Conservation (phyloP, 176 grass and related monocot species). For the Rhipidocladum racemiflorum region DNA sequence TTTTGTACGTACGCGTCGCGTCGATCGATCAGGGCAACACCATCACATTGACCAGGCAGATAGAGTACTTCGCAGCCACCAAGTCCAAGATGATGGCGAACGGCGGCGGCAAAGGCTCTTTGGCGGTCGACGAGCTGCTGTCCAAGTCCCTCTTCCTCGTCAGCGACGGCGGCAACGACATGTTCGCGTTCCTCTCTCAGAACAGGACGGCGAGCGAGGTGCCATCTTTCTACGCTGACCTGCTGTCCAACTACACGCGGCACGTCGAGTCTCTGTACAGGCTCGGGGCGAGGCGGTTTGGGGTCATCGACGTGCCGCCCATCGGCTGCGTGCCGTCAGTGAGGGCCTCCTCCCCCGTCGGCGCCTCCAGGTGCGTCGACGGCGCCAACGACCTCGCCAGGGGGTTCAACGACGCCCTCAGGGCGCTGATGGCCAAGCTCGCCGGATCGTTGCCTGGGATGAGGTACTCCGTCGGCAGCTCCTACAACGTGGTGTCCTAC, state of each 20-base stretch:
- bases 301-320: conserved; percentile 49
- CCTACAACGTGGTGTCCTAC: conserved; percentile 38
- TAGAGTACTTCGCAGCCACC: conserved; percentile 43
- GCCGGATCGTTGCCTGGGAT: conserved; percentile 27
- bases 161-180: conserved; percentile 60
- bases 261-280: conserved; percentile 27
- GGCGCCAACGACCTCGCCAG: conserved; percentile 35
- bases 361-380: conserved; percentile 35
- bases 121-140: conserved; percentile 11
- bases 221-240: conserved; percentile 35
- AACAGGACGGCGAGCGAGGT: conserved; percentile 43
- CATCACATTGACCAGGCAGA: conserved; percentile 52
- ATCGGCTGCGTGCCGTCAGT: conserved; percentile 55
- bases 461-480: conserved; percentile 53
- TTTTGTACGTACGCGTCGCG: background rate
- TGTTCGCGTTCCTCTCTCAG: conserved; percentile 46
- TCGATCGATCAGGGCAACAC: conserved; percentile 29
- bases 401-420: conserved; percentile 51
- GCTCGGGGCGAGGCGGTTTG: conserved; percentile 47
- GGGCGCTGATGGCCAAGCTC: conserved; percentile 21
- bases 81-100: conserved; percentile 30
- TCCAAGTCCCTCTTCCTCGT: conserved; percentile 56
- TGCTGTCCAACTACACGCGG: conserved; percentile 44
- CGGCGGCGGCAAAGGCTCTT: background rate
- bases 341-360: conserved; percentile 7